Evolutionary conservation across 2,329 filamentous ascomycete species (phyloP).

Genomic region (Curvularia eragrostidis): DNA sequence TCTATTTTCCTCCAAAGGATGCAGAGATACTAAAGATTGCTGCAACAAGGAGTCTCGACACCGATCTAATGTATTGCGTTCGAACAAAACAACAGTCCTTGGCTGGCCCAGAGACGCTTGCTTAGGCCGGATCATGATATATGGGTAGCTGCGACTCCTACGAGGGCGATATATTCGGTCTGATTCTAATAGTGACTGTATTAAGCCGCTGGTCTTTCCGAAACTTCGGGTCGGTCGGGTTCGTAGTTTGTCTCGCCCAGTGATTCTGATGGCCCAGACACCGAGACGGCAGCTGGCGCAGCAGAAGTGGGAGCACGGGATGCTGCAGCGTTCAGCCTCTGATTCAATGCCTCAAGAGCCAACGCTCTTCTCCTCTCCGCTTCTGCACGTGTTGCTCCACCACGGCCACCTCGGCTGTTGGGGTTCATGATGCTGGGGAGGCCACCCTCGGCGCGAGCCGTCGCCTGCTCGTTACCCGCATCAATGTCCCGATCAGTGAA

Average conservation of each 20-base stretch:
- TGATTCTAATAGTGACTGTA: background rate
- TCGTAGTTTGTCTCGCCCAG: slow-evolving; percentile 52
- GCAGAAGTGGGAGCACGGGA: slow-evolving; percentile 54
- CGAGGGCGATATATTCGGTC: background rate
- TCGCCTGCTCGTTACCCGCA: slow-evolving; percentile 73
- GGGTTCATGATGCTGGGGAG: slow-evolving; percentile 65
- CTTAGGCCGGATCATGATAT: background rate
- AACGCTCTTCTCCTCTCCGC: slow-evolving; percentile 88
- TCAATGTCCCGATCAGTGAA: slow-evolving; percentile 84
- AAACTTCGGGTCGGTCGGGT: slow-evolving; percentile 49
- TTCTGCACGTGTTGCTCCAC: slow-evolving; percentile 77
- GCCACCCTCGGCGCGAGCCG: slow-evolving; percentile 66
- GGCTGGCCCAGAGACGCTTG: background rate
- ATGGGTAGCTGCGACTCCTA: background rate
- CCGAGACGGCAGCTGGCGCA: slow-evolving; percentile 46
- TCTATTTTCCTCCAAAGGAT: slow-evolving; percentile 24
- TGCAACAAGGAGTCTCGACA: slow-evolving; percentile 10
- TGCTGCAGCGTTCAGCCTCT: slow-evolving; percentile 85
- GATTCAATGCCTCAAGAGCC: slow-evolving; percentile 89
- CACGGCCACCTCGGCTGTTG: slow-evolving; percentile 57
- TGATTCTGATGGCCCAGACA: slow-evolving; percentile 43
- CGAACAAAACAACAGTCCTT: background rate
- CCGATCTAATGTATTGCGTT: slow-evolving; percentile 1
- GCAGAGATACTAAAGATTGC: slow-evolving; percentile 20
- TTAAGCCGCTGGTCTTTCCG: slow-evolving; percentile 32